phyloP scores from a whole-genome alignment of 2,329 filamentous ascomycete genomes.

The Neoascochyta sp. region DNA sequence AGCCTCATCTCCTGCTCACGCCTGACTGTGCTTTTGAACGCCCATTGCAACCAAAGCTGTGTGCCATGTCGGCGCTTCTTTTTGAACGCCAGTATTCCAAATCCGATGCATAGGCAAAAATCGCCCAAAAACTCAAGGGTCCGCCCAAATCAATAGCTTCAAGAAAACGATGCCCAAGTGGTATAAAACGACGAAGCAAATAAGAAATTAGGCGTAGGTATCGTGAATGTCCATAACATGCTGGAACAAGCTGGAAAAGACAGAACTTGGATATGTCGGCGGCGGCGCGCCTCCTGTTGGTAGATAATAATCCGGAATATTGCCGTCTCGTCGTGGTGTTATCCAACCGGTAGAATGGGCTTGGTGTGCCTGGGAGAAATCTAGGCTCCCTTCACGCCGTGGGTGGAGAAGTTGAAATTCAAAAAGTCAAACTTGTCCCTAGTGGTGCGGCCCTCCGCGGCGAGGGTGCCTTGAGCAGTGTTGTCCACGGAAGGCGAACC shows the following conservation, averaged over 20 bases:
- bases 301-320: slow-evolving; percentile 6
- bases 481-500: slow-evolving; percentile 27
- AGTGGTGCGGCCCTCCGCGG: slow-evolving; percentile 27
- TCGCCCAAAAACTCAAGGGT: slow-evolving; percentile 2
- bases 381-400: slow-evolving; percentile 33
- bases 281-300: slow-evolving; percentile 10
- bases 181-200: slow-evolving; percentile 35
- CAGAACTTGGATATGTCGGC: slow-evolving; percentile 23
- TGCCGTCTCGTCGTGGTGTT: background rate
- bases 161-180: no score
- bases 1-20: no score
- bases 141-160: no score
- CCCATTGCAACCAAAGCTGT: slow-evolving; percentile 1
- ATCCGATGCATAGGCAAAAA: no score
- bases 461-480: slow-evolving; percentile 21
- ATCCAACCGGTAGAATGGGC: slow-evolving; percentile 16
- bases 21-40: slow-evolving; percentile 7
- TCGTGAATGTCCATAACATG: slow-evolving; percentile 30
- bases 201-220: slow-evolving; percentile 26
- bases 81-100: slow-evolving; percentile 8
- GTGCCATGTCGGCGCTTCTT: slow-evolving; percentile 4
- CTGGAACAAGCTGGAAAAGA: slow-evolving; percentile 16
- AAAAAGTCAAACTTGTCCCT: slow-evolving; percentile 39
- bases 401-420: slow-evolving; percentile 36
- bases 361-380: slow-evolving; percentile 16